A percentile compares a stretch with the other conserved stretches of the same genome.
Conservation (phyloP, 169 alveolate genomes). For the Cyclospora cayetanensis region DNA sequence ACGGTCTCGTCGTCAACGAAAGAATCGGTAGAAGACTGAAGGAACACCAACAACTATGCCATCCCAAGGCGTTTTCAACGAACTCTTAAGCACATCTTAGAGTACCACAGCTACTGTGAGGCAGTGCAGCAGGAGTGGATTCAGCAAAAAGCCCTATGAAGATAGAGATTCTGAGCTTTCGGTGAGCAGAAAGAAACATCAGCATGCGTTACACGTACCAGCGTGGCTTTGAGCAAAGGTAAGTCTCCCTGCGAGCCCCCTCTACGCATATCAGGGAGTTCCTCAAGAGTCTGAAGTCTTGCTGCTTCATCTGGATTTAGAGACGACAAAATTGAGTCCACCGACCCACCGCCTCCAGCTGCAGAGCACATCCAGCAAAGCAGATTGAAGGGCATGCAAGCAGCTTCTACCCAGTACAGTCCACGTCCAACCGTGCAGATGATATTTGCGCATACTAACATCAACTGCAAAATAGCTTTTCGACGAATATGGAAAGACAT, state of each 20-base stretch:
- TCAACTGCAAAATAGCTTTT: not conserved
- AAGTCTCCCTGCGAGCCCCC: not conserved
- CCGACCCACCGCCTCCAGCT: conserved; percentile 33
- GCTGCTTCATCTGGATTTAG: conserved; percentile 20
- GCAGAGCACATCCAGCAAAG: not conserved
- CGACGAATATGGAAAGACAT: too few species aligned
- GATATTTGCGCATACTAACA: too few species aligned
- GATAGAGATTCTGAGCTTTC: too few species aligned
- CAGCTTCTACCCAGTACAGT: not conserved
- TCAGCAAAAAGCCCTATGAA: too few species aligned
- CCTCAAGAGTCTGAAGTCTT: conserved; percentile 11
- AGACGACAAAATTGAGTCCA: conserved; percentile 23
- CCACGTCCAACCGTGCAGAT: not conserved
- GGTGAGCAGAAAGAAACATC: too few species aligned
- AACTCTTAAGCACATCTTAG: too few species aligned
- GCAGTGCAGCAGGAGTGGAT: too few species aligned
- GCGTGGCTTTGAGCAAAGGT: not conserved
- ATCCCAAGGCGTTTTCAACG: too few species aligned
- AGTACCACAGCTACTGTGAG: too few species aligned
- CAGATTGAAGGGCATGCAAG: not conserved
- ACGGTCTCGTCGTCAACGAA: conserved; percentile 15
- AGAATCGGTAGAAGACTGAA: conserved; percentile 45
- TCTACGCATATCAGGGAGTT: not conserved
- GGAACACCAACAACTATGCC: too few species aligned
- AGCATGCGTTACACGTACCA: not conserved